A percentile compares a stretch with the other conserved stretches of the same genome.
phyloP scores from a whole-genome alignment of 345 rosid genomes.

The Melaleuca quinquenervia region DNA sequence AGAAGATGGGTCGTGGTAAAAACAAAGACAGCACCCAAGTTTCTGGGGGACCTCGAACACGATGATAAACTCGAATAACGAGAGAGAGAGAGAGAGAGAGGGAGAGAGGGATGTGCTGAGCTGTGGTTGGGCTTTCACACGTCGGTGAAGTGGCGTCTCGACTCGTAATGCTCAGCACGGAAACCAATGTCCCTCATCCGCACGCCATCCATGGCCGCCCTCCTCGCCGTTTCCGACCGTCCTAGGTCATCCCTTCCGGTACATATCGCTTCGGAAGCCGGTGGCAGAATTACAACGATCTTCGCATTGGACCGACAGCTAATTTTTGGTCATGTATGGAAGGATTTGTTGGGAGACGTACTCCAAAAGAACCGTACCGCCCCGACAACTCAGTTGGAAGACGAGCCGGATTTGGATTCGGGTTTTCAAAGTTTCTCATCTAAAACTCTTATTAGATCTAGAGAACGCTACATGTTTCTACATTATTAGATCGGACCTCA shows the following conservation, averaged over 20 bases:
- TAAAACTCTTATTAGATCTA: rapidly evolving
- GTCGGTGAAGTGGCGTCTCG: neutral
- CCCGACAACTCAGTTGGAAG: rapidly evolving
- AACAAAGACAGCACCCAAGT: neutral
- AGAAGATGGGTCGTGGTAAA: neutral
- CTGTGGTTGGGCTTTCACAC: neutral
- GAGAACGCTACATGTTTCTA: neutral
- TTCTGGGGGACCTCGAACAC: neutral
- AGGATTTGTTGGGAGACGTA: neutral
- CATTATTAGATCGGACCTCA: rapidly evolving
- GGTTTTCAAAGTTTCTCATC: rapidly evolving
- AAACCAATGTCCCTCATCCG: neutral
- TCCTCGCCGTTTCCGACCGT: neutral
- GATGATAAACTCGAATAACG: neutral
- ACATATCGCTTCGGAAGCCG: neutral
- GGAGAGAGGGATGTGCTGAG: neutral
- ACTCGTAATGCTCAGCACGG: neutral
- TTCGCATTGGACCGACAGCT: neutral
- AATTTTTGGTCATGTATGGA: neutral
- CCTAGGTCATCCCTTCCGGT: neutral
- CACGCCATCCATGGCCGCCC: neutral
- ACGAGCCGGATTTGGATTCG: rapidly evolving
- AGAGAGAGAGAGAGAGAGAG: neutral
- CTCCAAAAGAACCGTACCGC: rapidly evolving
- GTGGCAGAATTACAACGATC: neutral